Evolutionary conservation across 1,284 basidiomycete species (phyloP), one percentile per base, ranked within the genome.

Genomic region (Apiotrichum akiyoshidainum): DNA sequence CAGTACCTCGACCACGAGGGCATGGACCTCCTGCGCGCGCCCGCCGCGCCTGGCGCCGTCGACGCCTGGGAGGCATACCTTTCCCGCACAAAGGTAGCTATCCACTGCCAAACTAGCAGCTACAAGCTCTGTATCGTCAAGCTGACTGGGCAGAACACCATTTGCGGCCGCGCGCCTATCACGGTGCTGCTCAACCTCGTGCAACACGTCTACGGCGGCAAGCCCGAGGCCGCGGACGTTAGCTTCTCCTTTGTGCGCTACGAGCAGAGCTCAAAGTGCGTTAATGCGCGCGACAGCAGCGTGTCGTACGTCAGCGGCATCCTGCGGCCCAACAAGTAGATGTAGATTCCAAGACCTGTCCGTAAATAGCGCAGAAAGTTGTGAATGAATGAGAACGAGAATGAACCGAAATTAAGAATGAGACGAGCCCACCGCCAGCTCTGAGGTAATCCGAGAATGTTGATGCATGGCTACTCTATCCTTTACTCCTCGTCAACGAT

Each of bases 161-260:
- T 99, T 46, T 99, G 96, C 69, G 95, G 96, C 0, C 81, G 93
- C 52, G 92, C 97, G 71, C 93, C 96, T 0, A 97, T 99, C 61
- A 90, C 92, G 0, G 89, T 98, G 0, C 80, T 99, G 6, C 80
- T 99, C 6, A 88, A 87, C 6, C 87, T 92, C 2, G 74, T 97
- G 40, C 71, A 84, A 1, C 77, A 79, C 7, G 72, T 94, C 33
- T 85, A 90, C 71, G 78, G 78, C 50, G 78, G 81, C 42, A 75
- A 79, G 53, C 67, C 71, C 6, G 58, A 10, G 5, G 58, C 61
- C n/a, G 58, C 60, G 39, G 19, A 49, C 22, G 58, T 60, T 19
- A 60, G 68, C 41, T 73, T 74, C 47, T 83, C 85, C 61, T 96
- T 91, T 86, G 89, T 93, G 35, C 81, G 87, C 64, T 97, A 97